Evolutionary conservation across 306 rosid genomes (phyloP).

Genomic region (peach (Prunus persica)): Prunus_persica_NCBIv2 NC_034010.1:19552001-19552500

Average conservation of each 20-base stretch:
- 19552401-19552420: background rate
- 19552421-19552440: slow-evolving; percentile 2
- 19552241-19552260: no score
- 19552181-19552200: slow-evolving; percentile 4
- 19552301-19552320: no score
- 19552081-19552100: background rate
- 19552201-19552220: background rate
- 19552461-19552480: background rate
- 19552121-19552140: slow-evolving; percentile 57
- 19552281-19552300: no score
- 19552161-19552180: slow-evolving; percentile 29
- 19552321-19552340: no score
- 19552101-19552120: slow-evolving; percentile 52
- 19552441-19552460: slow-evolving; percentile 33
- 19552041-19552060: slow-evolving; percentile 4
- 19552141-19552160: slow-evolving; percentile 43
- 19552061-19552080: background rate
- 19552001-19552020: slow-evolving; percentile 96
- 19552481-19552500: slow-evolving; percentile 25
- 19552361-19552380: no score
- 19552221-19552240: no score
- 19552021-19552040: slow-evolving; percentile 30
- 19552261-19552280: no score
- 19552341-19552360: no score
- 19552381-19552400: background rate